Evolutionary conservation across 805 yeast genomes (phyloP).

Genomic region (Lachancea sp.): DNA sequence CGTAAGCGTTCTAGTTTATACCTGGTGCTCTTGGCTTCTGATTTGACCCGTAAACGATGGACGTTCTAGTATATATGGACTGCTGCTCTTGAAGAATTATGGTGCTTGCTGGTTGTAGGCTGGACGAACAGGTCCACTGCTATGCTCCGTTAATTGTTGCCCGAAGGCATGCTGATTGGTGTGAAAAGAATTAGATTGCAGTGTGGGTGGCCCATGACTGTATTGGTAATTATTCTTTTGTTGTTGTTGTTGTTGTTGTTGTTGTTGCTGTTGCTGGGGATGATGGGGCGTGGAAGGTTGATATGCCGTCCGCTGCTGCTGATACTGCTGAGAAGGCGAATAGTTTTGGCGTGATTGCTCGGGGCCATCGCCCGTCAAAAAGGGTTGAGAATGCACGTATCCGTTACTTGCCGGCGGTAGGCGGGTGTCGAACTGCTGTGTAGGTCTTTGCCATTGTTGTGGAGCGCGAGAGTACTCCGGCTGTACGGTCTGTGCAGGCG

Average conservation of each 20-base stretch:
- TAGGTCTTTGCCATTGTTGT: neutral
- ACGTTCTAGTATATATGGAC: neutral
- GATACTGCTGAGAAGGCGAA: neutral
- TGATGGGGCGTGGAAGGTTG: neutral
- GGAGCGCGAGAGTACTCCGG: neutral
- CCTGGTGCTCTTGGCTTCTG: too few species aligned
- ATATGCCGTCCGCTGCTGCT: neutral
- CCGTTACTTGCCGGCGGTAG: neutral
- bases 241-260: neutral
- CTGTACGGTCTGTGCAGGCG: neutral
- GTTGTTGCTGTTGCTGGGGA: constrained; percentile 8
- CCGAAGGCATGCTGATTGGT: neutral
- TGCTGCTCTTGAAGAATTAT: neutral
- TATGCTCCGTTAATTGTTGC: neutral
- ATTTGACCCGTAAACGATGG: neutral
- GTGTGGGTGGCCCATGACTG: neutral
- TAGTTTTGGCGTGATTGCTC: neutral
- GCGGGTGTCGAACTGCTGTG: too few species aligned
- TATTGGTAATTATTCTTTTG: neutral
- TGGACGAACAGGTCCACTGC: too few species aligned
- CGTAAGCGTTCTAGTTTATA: too few species aligned
- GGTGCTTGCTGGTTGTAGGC: too few species aligned
- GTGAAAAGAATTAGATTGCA: neutral
- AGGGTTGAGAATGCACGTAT: constrained; percentile 5
- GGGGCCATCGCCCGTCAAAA: neutral